Base-by-base conservation (phyloP, 2,329 filamentous ascomycete species). In the Sphaerulina vaccinii region DNA sequence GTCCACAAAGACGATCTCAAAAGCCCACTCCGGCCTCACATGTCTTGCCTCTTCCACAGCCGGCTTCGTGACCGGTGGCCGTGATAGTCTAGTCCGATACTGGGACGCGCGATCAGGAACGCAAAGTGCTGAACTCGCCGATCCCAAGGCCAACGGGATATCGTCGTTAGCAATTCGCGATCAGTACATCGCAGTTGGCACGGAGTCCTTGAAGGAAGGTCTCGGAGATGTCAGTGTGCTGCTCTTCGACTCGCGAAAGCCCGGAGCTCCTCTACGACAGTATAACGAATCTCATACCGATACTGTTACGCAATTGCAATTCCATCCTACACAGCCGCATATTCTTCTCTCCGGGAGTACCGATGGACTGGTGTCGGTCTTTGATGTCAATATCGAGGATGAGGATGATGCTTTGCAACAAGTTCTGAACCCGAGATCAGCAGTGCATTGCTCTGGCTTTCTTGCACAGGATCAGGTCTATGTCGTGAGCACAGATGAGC, bases 371-470 rank as follows among this genome's bases (percentile, higher is more conserved):
- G 79, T 92, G 62, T 90, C 87, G 64, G 75, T 92, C 39, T 88
- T 86, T 70, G 85, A 93, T 71, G 86, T 82, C 15, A 77, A 78
- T 41, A 78, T 88, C 52, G 71, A 76, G 15, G 85, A 88, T 60
- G 88, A 92, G 70, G 88, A 92, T 65, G 88, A 92, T 40, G 84
- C 88, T 1, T 74, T 90, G 16, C 75, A 87, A 52, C 86, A 90
- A 70, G 87, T 89, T 10, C 84, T 91, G 67, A 92, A 92, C 69
- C 86, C 88, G 65, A 79, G 81, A 32, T 82, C 84, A 27, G 88
- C 87, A 0, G 81, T 92, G 57, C 87, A 90, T 68, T 85, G 82
- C 59, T 84, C 87, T 11, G 85, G 83, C 4, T 91, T 90, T 71
- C 73, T 92, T 49, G 81, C 75, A 49, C 70, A 74, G 13, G 79